Percentiles rank a stretch among this genome's conserved stretches.
Evolutionary conservation across 73 alveolate species (phyloP).

Genomic region (Paramecium primaurelia): DNA sequence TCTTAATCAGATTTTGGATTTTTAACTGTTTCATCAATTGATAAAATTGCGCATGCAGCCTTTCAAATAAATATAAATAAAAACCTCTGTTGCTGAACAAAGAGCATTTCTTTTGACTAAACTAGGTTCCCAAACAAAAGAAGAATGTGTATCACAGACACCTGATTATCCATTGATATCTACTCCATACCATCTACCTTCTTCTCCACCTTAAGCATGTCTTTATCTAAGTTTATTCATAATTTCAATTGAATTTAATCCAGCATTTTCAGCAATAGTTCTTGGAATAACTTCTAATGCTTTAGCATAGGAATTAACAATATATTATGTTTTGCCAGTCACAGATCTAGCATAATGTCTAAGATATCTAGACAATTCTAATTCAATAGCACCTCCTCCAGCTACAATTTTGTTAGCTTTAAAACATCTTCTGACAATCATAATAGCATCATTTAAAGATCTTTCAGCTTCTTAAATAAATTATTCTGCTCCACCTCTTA

Average conservation of each 20-base stretch:
- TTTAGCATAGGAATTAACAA: constrained; percentile 87
- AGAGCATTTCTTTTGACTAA: constrained; percentile 81
- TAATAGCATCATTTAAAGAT: constrained; percentile 94
- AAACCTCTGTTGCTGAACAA: constrained; percentile 83
- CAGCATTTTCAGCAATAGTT: constrained; percentile 98
- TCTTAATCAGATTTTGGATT: constrained; percentile 81
- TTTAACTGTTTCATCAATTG: constrained; percentile 94
- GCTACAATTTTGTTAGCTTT: constrained; percentile 84
- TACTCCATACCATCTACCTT: constrained; percentile 94
- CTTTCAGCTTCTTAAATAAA: constrained; percentile 98
- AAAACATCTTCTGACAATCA: constrained; percentile 91
- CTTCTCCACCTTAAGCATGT: constrained; percentile 87
- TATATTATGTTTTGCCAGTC: constrained; percentile 89
- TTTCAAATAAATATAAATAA: not conserved
- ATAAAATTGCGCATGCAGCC: constrained; percentile 94
- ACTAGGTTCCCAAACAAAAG: constrained; percentile 84
- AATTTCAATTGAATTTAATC: constrained; percentile 78
- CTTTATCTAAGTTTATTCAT: constrained; percentile 90
- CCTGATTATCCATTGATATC: constrained; percentile 73
- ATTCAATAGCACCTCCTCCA: constrained; percentile 92
- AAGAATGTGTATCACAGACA: constrained; percentile 74
- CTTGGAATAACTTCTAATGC: constrained; percentile 96
- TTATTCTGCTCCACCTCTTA: constrained; percentile 99
- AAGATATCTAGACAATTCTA: constrained; percentile 91
- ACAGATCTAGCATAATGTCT: constrained; percentile 82